Evolutionary conservation across 176 grass and related monocot species (phyloP), one percentile per base, ranked within the genome.

Genomic region (Phyllostachys edulis): DNA sequence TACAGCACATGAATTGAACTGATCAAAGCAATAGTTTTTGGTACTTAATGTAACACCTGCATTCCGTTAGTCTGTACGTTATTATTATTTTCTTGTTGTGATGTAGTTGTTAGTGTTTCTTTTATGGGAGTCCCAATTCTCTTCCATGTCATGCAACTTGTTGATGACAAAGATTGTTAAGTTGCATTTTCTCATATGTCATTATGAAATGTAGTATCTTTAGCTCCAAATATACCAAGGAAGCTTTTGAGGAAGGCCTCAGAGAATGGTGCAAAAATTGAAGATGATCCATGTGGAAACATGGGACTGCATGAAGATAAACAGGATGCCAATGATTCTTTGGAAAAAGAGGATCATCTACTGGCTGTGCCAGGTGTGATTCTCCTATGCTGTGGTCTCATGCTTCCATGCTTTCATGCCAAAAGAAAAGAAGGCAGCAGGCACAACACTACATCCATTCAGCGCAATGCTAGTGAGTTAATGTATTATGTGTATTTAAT

Each of bases 381-480:
- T 77, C 93, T 99, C 26, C 69, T 99, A 26, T 99, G 93, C 15
- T 92, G 90, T 62, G 93, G 93, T 55, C 76, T 99, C 17, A 90
- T 99, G 80, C 85, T 92, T 76, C 96, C 96, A 76, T 96, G 96
- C 84, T 96, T 99, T 86, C 89, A 88, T 54, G 83, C 96, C 20
- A 63, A 89, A 85, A 77, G 81, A 64, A 96, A 87, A 85, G 93
- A 99, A 79, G 63, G 18, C 18, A 92, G 84, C 71, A 81, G 88
- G 14, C 91, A 89, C 38, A 87, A 78, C 73, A 74, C 88, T 69
- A 32, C 82, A 75, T 70, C 77, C 21, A 74, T 84, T 80, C 88
- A 94, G 57, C 81, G 83, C 47, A 90, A 89, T 76, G 45, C 84
- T 42, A 26, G 93, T 94, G 75, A 95, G 85, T 89, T 13, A 55